Evolutionary conservation across 1,284 basidiomycete genomes (phyloP), one percentile per base, ranked within the genome.

Genomic region (Xerocomus cyaneibrunnescens): DNA sequence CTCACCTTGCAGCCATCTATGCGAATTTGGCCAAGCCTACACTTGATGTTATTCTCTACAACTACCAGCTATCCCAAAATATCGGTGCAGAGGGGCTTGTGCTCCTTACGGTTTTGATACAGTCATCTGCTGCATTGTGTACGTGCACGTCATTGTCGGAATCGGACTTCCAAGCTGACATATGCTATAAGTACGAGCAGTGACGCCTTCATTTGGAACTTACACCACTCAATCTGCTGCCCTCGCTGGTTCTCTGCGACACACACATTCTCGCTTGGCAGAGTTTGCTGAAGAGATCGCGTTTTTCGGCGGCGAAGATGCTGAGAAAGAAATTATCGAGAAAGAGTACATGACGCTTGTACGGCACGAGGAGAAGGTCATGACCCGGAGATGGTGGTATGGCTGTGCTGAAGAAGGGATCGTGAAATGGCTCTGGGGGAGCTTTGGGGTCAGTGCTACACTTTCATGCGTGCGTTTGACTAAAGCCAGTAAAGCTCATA

Each of bases 361-460:
- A 59, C 89, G 87, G 68, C 96, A 99, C 63, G 89, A 95, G 69
- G 91, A 92, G 64, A 80, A 82, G 50, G 88, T 97, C 3, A 78
- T 96, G 62, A 74, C 81, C 39, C 85, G 89, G 54, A 79, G 89
- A 27, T 91, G 96, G 77, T 92, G 89, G 84, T 94, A 97, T 70
- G 87, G 89, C 2, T 92, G 94, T 72, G 81, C 87, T 8, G 94
- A 98, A 68, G 96, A 99, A 70, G 94, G 94, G 2, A 88, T 99
- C 51, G 89, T 98, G 65, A 98, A 98, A 72, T 96, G 95, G 95
- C 68, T 95, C 14, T 98, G 96, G 96, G 95, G 95, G 58, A 89
- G 87, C 65, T 89, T 97, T 65, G 95, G 95, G 22, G 85, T 91
- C 28, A 57, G 67, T 60, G 80, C 74, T 31, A 10, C 25, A 19